phyloP scores from a whole-genome alignment of 768 basidiomycete species.

The Suillus occidentalis region DNA sequence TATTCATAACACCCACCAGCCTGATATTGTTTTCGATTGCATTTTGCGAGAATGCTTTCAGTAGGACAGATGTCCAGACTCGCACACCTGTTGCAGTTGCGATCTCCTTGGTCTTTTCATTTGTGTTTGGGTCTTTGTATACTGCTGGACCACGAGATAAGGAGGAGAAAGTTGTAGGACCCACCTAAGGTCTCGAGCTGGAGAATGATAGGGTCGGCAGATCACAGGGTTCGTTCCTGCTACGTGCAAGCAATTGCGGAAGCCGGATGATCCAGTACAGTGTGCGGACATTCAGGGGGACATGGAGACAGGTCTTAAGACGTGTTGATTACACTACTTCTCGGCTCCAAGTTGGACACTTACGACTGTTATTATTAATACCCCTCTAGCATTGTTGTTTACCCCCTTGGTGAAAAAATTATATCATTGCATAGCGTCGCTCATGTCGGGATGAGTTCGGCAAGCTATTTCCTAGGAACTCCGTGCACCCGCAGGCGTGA shows the following conservation, averaged over 20 bases:
- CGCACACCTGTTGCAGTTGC: conserved; percentile 27
- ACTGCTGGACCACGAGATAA: conserved; percentile 21
- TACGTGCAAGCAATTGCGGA: not conserved
- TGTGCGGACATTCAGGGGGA: not conserved
- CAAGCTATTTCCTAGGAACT: not conserved
- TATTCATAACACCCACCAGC: conserved; percentile 17
- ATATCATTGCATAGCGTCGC: not conserved
- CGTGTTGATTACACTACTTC: not conserved
- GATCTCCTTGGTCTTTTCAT: conserved; percentile 21
- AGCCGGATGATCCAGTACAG: not conserved
- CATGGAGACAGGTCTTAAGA: not conserved
- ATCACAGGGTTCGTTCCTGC: not conserved
- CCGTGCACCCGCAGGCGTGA: conserved; percentile 12
- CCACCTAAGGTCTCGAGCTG: not conserved
- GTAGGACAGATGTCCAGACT: conserved; percentile 20
- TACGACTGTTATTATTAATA: not conserved
- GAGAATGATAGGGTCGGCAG: not conserved
- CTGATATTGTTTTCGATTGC: conserved; percentile 35
- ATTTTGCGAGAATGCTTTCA: conserved; percentile 33
- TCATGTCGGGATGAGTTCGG: not conserved
- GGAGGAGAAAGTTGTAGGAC: conserved; percentile 11
- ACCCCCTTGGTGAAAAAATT: not conserved
- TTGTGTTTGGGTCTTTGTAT: conserved; percentile 32
- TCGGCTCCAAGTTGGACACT: not conserved
- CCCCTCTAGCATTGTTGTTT: not conserved